Base-by-base conservation (phyloP, 352 stramenopile genomes). In the Phytophthora sojae region DNA sequence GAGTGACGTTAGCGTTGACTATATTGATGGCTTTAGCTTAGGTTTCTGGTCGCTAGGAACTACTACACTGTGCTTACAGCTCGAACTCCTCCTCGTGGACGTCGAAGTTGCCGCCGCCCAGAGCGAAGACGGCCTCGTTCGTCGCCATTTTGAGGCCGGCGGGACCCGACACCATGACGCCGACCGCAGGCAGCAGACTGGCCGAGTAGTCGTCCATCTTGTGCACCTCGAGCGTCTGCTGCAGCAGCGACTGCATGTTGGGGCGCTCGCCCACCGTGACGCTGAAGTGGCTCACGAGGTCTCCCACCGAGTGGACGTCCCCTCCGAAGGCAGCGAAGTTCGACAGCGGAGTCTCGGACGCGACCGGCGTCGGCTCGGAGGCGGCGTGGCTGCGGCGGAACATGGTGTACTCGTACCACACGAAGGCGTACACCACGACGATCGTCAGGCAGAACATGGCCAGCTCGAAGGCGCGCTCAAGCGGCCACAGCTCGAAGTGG, bases 71-170 rank as follows among this genome's bases (percentile, higher is more conserved):
- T 35, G 19, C 54, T 64, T 77, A 88, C 44, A 88, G 21, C 64
- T 88, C 80, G 44, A 85, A 88, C 60, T 86, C 77, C 45, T 86
- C 79, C 50, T 85, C 80, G 53, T 88, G 80, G 25, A 88, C 68
- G 62, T 88, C 80, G 44, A 88, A 88, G 58, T 84, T 70, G 19
- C 47, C 55, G 11, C 70, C 71, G 21, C 77, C 77, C 6, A 87
- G 32, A 53, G 53, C 55, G 50, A 71, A 72, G n/a, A 78, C 37
- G 17, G 75, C 77, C 39, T 75, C 71, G 42, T 87, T 83, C 35
- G 69, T 74, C 6, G 57, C 76, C 35, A 71, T 64, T 57, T 87
- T 87, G 26, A 87, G 63, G 1, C 65, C 42, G 14, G 75, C 39
- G 2, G 79, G 77, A 4, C 76, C 79, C 2, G 79, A 87, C 42